These are phyloP conservation scores for Onygenales sp. DNA, from an alignment of 2,329 filamentous ascomycete genomes.

Conservation along the genomic window DNA sequence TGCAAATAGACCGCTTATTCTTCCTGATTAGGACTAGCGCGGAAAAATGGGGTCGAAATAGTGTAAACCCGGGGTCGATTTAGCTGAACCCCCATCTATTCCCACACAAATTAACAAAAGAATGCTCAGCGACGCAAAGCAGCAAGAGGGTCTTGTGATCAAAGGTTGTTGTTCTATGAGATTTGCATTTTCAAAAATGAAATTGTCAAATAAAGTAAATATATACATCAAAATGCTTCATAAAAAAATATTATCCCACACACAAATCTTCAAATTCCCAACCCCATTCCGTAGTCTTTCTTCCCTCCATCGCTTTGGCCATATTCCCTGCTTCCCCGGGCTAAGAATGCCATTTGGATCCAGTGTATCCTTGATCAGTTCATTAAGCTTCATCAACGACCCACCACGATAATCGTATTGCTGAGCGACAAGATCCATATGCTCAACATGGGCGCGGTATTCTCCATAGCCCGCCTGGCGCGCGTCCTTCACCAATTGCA, in stretches of 20 bases:
- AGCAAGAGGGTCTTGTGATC: too few relatives aligned
- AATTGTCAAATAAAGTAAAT: too few relatives aligned
- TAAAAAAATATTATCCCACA: not conserved
- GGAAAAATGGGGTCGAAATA: too few relatives aligned
- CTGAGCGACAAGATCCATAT: conserved; percentile 25
- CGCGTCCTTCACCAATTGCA: conserved; percentile 1
- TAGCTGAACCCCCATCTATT: too few relatives aligned
- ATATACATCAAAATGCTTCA: too few relatives aligned
- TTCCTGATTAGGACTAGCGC: too few relatives aligned
- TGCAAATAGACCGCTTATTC: too few relatives aligned
- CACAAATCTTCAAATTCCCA: not conserved
- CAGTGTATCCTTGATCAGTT: conserved; percentile 38
- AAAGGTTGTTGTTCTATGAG: too few relatives aligned
- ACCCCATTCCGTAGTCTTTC: not conserved
- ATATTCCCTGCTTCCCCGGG: conserved; percentile 40
- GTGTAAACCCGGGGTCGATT: too few relatives aligned
- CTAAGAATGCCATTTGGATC: conserved; percentile 41
- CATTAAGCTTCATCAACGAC: conserved; percentile 34
- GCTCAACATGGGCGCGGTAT: conserved; percentile 14
- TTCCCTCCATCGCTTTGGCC: conserved; percentile 14
- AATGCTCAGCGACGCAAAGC: too few relatives aligned
- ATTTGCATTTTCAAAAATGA: too few relatives aligned
- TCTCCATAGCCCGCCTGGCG: conserved; percentile 12
- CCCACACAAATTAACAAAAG: too few relatives aligned
- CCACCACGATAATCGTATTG: conserved; percentile 36